A percentile compares a stretch with the other conserved stretches of the same genome.
These are phyloP conservation scores for Aspergillus alliaceus DNA, from an alignment of 2,329 filamentous ascomycete genomes.

Conservation along the genomic window DNA sequence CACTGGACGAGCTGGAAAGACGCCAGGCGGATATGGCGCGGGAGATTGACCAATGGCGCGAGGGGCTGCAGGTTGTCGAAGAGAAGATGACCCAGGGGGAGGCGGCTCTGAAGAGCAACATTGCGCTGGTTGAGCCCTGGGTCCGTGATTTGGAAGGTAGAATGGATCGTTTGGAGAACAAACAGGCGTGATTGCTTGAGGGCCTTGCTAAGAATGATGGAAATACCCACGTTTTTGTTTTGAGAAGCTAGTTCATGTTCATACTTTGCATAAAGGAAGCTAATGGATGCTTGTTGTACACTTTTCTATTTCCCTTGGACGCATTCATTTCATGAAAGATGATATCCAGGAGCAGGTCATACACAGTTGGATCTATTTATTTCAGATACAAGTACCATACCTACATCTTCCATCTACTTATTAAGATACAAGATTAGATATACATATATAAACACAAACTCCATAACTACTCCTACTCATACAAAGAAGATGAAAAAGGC, in stretches of 20 bases:
- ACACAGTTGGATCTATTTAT: too few species aligned
- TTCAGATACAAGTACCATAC: neutral
- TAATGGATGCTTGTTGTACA: constrained; percentile 3
- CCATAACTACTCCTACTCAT: too few species aligned
- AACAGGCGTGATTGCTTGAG: constrained; percentile 5
- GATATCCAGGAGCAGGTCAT: too few species aligned
- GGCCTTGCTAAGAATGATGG: neutral
- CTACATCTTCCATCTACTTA: neutral
- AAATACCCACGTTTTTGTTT: constrained; percentile 8
- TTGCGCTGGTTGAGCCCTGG: constrained; percentile 83
- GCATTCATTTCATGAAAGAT: too few species aligned
- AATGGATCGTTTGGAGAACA: constrained; percentile 59
- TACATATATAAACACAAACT: too few species aligned
- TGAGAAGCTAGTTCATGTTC: neutral
- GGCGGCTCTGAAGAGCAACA: constrained; percentile 71
- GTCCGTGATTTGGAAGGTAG: constrained; percentile 82
- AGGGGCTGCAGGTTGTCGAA: constrained; percentile 78
- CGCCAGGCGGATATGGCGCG: constrained; percentile 77
- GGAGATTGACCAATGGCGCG: constrained; percentile 84
- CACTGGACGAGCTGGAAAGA: constrained; percentile 73
- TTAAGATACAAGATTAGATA: neutral
- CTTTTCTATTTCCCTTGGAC: too few species aligned
- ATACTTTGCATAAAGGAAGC: neutral
- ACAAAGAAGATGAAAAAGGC: too few species aligned
- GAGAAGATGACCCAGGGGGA: constrained; percentile 69